These are phyloP conservation scores for Sphaerulina vaccinii DNA, from an alignment of 2,329 filamentous ascomycete genomes.

Conservation along the genomic window DNA sequence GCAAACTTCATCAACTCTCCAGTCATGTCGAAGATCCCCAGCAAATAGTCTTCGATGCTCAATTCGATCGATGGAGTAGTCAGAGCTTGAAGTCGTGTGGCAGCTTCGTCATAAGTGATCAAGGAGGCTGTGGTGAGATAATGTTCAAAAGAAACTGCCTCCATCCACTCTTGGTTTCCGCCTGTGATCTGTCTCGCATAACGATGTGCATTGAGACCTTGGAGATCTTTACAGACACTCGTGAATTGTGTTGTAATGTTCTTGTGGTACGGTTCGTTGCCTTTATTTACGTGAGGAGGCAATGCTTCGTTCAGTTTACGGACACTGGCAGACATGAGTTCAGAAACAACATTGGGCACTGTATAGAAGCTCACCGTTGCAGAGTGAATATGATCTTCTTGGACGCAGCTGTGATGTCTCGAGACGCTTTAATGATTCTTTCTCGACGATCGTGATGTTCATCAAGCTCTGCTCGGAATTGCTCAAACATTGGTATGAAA, in stretches of 20 bases:
- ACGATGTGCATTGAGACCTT: constrained; percentile 75
- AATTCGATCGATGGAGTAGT: constrained; percentile 57
- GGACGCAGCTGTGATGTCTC: constrained; percentile 88
- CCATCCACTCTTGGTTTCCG: constrained; percentile 90
- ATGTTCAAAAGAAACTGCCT: constrained; percentile 83
- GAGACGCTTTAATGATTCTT: constrained; percentile 82
- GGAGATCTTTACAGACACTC: constrained; percentile 68
- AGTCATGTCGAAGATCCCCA: constrained; percentile 89
- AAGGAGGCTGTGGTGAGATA: constrained; percentile 78
- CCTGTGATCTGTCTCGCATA: constrained; percentile 74
- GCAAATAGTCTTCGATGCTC: constrained; percentile 80
- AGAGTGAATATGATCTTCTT: constrained; percentile 95
- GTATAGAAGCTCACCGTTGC: constrained; percentile 59
- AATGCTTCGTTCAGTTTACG: constrained; percentile 60
- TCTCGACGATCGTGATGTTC: constrained; percentile 92
- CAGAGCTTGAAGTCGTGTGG: constrained; percentile 39
- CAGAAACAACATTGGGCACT: neutral
- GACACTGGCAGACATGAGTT: constrained; percentile 51
- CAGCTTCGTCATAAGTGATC: constrained; percentile 65
- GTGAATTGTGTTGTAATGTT: constrained; percentile 70
- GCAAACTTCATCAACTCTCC: constrained; percentile 97
- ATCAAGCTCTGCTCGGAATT: constrained; percentile 83
- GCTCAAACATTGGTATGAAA: constrained; percentile 72
- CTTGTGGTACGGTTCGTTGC: constrained; percentile 66
- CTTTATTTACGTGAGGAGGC: constrained; percentile 66